These are phyloP conservation scores for Prasinococcaceae sp. DNA, from an alignment of 139 green algal species.

Conservation along the genomic window DNA sequence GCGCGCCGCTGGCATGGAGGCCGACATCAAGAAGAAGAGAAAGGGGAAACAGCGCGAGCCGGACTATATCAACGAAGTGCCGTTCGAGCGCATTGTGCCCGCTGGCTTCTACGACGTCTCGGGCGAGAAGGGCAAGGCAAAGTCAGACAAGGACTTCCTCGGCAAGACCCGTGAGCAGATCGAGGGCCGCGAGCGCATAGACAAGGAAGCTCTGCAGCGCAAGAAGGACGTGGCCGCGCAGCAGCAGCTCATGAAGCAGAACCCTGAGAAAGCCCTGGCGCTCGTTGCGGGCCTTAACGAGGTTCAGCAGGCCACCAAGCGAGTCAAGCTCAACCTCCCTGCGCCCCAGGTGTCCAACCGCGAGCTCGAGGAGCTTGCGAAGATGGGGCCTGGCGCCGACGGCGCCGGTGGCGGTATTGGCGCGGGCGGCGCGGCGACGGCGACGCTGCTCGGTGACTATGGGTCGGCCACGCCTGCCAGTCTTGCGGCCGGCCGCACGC, in stretches of 20 bases:
- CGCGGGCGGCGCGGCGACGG: slow-evolving; percentile 5
- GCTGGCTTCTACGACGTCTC: slow-evolving; percentile 82
- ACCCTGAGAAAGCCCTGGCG: slow-evolving; percentile 8
- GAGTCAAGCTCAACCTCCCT: slow-evolving; percentile 78
- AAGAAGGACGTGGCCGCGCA: slow-evolving; percentile 66
- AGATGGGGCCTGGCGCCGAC: slow-evolving; percentile 33
- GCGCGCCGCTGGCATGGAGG: slow-evolving; percentile 40
- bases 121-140: slow-evolving; percentile 39
- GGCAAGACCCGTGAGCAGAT: slow-evolving; percentile 75
- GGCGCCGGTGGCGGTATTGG: too few relatives aligned
- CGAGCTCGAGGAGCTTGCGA: slow-evolving; percentile 80
- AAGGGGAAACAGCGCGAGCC: slow-evolving; percentile 29
- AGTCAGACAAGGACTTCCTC: slow-evolving; percentile 52
- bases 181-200: slow-evolving; percentile 64
- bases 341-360: slow-evolving; percentile 52
- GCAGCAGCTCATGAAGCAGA: slow-evolving; percentile 36
- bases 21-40: slow-evolving; percentile 58
- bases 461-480: too few relatives aligned
- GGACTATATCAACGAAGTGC: slow-evolving; percentile 39
- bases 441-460: neutral
- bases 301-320: slow-evolving; percentile 20
- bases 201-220: slow-evolving; percentile 70
- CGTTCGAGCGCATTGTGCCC: slow-evolving; percentile 80
- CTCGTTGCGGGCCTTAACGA: neutral
- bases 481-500: too few relatives aligned